These are phyloP conservation scores for Pleurotus salmoneostramineus DNA, from an alignment of 768 basidiomycete genomes.

Conservation along the genomic window DNA sequence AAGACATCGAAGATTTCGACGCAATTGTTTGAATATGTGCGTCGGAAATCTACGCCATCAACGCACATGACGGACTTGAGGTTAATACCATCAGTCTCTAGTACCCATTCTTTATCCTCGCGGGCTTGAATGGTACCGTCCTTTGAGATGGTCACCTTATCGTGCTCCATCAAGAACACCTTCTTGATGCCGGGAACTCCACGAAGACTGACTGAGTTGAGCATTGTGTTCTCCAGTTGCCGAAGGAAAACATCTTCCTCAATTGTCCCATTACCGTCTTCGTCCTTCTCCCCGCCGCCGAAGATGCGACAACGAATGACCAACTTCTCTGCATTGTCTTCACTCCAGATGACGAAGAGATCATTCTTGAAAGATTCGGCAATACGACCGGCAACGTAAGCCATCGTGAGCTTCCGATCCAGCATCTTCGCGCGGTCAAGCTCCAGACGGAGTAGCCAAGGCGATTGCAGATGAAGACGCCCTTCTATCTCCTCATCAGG, in stretches of 20 bases:
- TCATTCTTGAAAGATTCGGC: conserved; percentile 94
- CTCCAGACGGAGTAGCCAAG: conserved; percentile 95
- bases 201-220: conserved; percentile 91
- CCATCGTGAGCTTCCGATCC: conserved; percentile 94
- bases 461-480: conserved; percentile 88
- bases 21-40: conserved; percentile 97
- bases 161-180: conserved; percentile 90
- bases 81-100: conserved; percentile 97
- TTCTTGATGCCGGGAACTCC: conserved; percentile 89
- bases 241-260: conserved; percentile 97
- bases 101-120: conserved; percentile 86
- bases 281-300: conserved; percentile 81
- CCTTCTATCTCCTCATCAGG: conserved; percentile 94
- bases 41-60: conserved; percentile 88
- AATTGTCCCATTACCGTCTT: conserved; percentile 66
- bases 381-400: conserved; percentile 90
- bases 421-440: conserved; percentile 98
- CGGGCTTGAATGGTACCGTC: conserved; percentile 64
- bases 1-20: conserved; percentile 92
- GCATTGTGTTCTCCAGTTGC: conserved; percentile 93
- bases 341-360: conserved; percentile 97
- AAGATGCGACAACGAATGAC: conserved; percentile 94
- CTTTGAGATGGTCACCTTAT: conserved; percentile 61
- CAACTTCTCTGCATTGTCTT: conserved; percentile 97
- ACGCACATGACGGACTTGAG: conserved; percentile 93